Percentiles rank a stretch among this genome's conserved stretches.
These are phyloP conservation scores for Psilocybe sp. DNA, from an alignment of 768 basidiomycete genomes.

Conservation along the genomic window DNA sequence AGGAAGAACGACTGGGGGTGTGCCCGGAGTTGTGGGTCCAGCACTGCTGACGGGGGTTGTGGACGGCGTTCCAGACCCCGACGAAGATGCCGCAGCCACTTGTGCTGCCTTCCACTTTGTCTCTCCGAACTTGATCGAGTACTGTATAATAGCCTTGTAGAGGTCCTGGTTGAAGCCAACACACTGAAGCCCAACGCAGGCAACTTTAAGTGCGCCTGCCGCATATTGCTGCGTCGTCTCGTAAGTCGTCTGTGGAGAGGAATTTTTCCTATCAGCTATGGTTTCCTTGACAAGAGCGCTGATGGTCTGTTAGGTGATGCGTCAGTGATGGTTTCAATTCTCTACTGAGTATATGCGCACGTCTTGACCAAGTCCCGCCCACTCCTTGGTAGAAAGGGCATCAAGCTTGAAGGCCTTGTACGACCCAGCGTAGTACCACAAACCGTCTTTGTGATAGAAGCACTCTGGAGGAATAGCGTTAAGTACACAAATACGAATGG, in stretches of 20 bases:
- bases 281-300: constrained; percentile 73
- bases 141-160: constrained; percentile 65
- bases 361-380: constrained; percentile 64
- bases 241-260: constrained; percentile 75
- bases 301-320: constrained; percentile 43
- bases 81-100: too few relatives aligned
- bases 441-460: constrained; percentile 77
- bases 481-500: background rate
- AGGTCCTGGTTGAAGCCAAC: constrained; percentile 70
- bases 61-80: too few relatives aligned
- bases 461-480: constrained; percentile 47
- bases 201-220: constrained; percentile 68
- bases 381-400: constrained; percentile 65
- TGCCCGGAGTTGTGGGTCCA: too few relatives aligned
- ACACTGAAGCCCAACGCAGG: constrained; percentile 73
- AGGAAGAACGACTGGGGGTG: too few relatives aligned
- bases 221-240: constrained; percentile 72
- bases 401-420: constrained; percentile 68
- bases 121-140: constrained; percentile 47
- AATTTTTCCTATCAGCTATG: constrained; percentile 65
- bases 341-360: constrained; percentile 29
- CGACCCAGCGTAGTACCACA: constrained; percentile 83
- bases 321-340: constrained; percentile 6
- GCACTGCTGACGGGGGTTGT: too few relatives aligned
- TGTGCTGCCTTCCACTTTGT: constrained; percentile 32